Evolutionary conservation across 2,329 filamentous ascomycete species (phyloP), one percentile per base, ranked within the genome.

Genomic region (Cladophialophora psammophila): DNA sequence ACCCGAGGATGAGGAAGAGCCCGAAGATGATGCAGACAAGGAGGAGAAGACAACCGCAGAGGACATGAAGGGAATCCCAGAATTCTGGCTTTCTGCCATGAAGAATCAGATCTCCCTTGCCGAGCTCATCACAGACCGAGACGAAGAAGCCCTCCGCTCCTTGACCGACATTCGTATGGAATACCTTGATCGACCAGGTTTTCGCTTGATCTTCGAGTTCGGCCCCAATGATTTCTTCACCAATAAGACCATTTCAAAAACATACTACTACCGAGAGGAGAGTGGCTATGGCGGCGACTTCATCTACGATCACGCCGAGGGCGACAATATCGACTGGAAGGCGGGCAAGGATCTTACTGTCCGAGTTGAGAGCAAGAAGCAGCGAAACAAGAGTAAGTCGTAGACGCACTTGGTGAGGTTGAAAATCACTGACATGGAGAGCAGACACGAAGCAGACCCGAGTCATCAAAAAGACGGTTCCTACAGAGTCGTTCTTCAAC

Each of bases 51-150:
- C 76, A 35, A 54, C 64, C 31, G 78, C 82, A 63, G 83, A 79
- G 57, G 79, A 84, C 64, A 82, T 90, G 72, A 85, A 88, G 76
- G 95, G 95, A 80, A 97, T 99, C 71, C 95, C 95, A 71, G 95
- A 99, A 83, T 99, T 99, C 87, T 99, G 95, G 95, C 87, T 99
- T 59, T 97, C 94, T 69, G 94, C 96, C 74, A 98, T 99, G 94
- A 99, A 99, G 88, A 99, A 99, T 86, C 94, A 97, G 80, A 88
- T 95, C 76, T 96, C 94, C 35, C 89, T 99, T 64, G 93, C 94
- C 64, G 96, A 99, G 83, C 97, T 97, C 88, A 97, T 99, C 79
- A 99, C 95, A 76, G 95, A 98, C 76, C 91, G 93, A 72, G 95
- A 99, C 78, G 95, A 99, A 87, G 89, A 88, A 73, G 95, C 94